Conservation (phyloP, 306 rosid genomes). For the Dalbergia oliveri region DNA sequence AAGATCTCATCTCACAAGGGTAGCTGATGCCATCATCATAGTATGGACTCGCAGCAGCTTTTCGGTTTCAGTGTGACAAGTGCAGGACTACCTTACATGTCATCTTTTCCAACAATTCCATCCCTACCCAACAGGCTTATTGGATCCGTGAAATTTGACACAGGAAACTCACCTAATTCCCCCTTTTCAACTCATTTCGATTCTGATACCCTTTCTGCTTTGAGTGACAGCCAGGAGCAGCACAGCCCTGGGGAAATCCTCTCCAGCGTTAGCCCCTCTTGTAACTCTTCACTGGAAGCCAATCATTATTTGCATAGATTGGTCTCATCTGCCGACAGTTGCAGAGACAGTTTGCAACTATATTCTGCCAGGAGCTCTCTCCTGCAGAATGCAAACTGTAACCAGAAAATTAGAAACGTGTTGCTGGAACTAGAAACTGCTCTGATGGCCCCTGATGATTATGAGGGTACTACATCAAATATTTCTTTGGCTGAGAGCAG, state of each 20-base stretch:
- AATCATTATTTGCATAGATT: conserved; percentile 50
- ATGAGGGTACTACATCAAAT: conserved; percentile 54
- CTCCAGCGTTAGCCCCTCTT: conserved; percentile 63
- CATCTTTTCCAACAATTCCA: conserved; percentile 67
- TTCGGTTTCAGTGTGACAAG: conserved; percentile 60
- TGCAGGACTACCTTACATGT: conserved; percentile 64
- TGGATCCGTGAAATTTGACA: conserved; percentile 68
- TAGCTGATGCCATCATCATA: conserved; percentile 60
- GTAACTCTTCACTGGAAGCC: conserved; percentile 64
- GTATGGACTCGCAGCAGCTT: conserved; percentile 82
- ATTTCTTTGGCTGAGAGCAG: conserved; percentile 56
- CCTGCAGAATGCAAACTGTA: conserved; percentile 54
- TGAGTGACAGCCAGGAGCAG: conserved; percentile 74
- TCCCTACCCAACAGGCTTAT: conserved; percentile 62
- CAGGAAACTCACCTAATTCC: conserved; percentile 74
- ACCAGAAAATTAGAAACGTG: conserved; percentile 56
- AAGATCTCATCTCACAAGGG: conserved; percentile 16
- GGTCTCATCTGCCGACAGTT: conserved; percentile 53
- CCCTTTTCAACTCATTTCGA: conserved; percentile 69
- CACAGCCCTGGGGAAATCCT: conserved; percentile 68
- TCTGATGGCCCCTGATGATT: conserved; percentile 85
- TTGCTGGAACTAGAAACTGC: conserved; percentile 81
- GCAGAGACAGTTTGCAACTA: conserved; percentile 48
- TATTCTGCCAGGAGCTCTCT: conserved; percentile 53
- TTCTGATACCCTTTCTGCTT: conserved; percentile 62